These are phyloP conservation scores for Ashbya aceris DNA, from an alignment of 1,139 yeast genomes.

Conservation along the genomic window DNA sequence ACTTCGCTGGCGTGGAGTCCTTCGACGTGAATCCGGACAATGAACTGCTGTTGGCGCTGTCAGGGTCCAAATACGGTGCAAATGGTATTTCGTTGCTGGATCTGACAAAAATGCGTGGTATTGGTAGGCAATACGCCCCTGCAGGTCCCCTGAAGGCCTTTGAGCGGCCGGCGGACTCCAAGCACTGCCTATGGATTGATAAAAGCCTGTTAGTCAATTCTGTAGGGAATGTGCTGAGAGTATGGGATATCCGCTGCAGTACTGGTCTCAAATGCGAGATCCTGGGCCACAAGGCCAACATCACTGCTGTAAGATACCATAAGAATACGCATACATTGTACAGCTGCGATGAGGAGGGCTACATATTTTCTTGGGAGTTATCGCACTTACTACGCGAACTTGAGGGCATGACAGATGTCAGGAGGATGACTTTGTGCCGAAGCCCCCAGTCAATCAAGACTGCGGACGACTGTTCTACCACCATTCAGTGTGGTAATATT, in stretches of 20 bases:
- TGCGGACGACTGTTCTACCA: slow-evolving; percentile 13
- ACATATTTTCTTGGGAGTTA: slow-evolving; percentile 22
- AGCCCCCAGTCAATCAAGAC: neutral
- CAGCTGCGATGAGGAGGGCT: slow-evolving; percentile 22
- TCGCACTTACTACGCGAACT: slow-evolving; percentile 8
- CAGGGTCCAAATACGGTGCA: slow-evolving; percentile 21
- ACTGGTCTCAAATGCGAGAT: slow-evolving; percentile 15
- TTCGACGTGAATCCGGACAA: slow-evolving; percentile 15
- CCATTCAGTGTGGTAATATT: slow-evolving; percentile 22
- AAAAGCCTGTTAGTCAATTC: slow-evolving; percentile 18
- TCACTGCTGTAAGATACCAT: slow-evolving; percentile 14
- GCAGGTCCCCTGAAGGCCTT: slow-evolving; percentile 6
- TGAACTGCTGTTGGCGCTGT: slow-evolving; percentile 16
- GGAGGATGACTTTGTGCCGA: neutral
- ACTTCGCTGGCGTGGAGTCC: slow-evolving; percentile 19
- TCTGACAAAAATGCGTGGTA: slow-evolving; percentile 12
- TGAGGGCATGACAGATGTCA: neutral
- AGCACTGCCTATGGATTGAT: slow-evolving; percentile 21
- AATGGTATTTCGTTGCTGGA: slow-evolving; percentile 22
- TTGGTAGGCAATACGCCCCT: slow-evolving; percentile 15
- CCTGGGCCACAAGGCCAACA: slow-evolving; percentile 18
- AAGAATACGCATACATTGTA: slow-evolving; percentile 13
- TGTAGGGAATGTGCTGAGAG: slow-evolving; percentile 15
- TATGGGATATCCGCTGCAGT: slow-evolving; percentile 23
- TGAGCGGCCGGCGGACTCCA: slow-evolving; percentile 6